phyloP scores from a whole-genome alignment of 2,329 filamentous ascomycete genomes.

The Aspergillus niger region DNA sequence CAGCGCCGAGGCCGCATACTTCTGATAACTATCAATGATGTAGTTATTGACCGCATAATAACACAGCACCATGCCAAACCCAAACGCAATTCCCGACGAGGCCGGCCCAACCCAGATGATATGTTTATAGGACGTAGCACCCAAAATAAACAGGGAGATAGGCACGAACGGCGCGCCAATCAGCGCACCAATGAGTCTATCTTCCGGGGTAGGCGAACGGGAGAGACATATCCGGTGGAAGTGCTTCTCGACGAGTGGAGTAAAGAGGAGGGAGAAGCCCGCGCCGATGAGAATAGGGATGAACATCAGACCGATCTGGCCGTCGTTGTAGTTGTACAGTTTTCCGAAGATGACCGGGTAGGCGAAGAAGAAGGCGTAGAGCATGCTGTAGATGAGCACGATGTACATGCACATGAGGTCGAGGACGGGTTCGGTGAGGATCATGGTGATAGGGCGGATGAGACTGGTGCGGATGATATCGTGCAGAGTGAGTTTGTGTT shows the following conservation, averaged over 20 bases:
- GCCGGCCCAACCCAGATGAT: conserved; percentile 58
- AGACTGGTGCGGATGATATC: conserved; percentile 67
- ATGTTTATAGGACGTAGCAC: conserved; percentile 62
- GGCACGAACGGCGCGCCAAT: conserved; percentile 68
- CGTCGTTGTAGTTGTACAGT: conserved; percentile 57
- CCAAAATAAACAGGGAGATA: conserved; percentile 63
- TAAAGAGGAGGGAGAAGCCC: conserved; percentile 32
- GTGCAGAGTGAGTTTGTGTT: conserved; percentile 24
- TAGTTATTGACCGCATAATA: conserved; percentile 76
- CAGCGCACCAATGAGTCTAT: conserved; percentile 75
- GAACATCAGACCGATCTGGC: conserved; percentile 47
- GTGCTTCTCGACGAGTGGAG: conserved; percentile 67
- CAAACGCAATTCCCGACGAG: conserved; percentile 65
- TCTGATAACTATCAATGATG: conserved; percentile 64
- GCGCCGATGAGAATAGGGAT: conserved; percentile 38
- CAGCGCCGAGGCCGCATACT: conserved; percentile 46
- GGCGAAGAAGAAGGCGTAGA: conserved; percentile 49
- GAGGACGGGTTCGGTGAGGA: conserved; percentile 58
- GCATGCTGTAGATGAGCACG: conserved; percentile 54
- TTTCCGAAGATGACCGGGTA: conserved; percentile 69
- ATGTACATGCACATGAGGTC: conserved; percentile 72
- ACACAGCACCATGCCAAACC: conserved; percentile 78
- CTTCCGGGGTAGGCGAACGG: conserved; percentile 71
- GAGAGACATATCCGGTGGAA: conserved; percentile 64
- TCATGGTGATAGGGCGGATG: conserved; percentile 74